Percentiles rank a stretch among this genome's conserved stretches.
Evolutionary conservation across 768 basidiomycete species (phyloP).

Genomic region (Boletus fagicola): DNA sequence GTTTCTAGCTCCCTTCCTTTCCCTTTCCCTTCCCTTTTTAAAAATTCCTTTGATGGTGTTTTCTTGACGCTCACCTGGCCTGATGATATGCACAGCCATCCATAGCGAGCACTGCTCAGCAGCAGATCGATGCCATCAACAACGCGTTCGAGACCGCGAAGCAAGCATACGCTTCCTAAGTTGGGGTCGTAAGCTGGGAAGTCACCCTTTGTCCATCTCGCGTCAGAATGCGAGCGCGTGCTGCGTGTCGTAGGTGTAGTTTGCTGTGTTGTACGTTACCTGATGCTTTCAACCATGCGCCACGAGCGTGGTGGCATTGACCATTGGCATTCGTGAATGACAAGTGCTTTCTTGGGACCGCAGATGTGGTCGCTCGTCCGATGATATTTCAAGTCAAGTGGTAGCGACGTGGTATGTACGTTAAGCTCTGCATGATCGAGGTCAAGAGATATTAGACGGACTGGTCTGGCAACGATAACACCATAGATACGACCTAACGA

Average conservation of each 20-base stretch:
- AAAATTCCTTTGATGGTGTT: neutral
- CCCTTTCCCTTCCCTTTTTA: neutral
- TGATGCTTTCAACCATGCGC: neutral
- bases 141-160: neutral
- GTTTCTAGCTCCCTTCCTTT: neutral
- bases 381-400: neutral
- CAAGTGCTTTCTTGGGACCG: neutral
- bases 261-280: neutral
- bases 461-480: no score
- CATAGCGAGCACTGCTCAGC: neutral
- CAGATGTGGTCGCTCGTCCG: neutral
- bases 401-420: neutral
- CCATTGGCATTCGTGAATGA: neutral
- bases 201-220: no score
- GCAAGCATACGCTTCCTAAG: neutral
- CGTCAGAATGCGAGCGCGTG: neutral
- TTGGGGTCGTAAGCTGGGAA: no score
- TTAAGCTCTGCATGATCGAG: no score
- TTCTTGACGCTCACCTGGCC: neutral
- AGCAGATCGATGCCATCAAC: neutral
- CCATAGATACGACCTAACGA: no score
- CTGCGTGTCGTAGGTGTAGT: neutral
- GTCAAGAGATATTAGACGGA: no score
- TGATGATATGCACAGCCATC: neutral
- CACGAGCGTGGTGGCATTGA: neutral